Conservation (phyloP, 805 yeast genomes). For the Kodamaea lidongshanica region DNA sequence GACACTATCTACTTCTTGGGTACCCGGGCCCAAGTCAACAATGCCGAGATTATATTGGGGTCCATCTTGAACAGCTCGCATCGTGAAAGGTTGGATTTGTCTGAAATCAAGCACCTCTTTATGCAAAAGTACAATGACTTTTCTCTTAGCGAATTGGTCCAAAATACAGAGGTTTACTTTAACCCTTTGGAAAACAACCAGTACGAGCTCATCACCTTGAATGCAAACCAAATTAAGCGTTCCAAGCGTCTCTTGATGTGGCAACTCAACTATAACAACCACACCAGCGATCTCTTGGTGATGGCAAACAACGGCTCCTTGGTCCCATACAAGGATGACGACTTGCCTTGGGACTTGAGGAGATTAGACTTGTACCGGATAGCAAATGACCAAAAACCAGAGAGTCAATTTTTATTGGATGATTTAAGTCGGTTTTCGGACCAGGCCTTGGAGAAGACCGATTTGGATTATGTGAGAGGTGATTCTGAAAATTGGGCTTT, state of each 20-base stretch:
- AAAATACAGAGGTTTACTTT: slow-evolving; percentile 31
- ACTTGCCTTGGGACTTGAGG: slow-evolving; percentile 24
- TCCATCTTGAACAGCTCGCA: slow-evolving; percentile 23
- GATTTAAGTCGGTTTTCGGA: slow-evolving; percentile 14
- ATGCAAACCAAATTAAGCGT: slow-evolving; percentile 23
- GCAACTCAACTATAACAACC: slow-evolving; percentile 30
- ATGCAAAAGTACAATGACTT: slow-evolving; percentile 23
- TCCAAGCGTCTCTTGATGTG: slow-evolving; percentile 35
- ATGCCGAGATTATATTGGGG: slow-evolving; percentile 38
- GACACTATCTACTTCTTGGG: slow-evolving; percentile 34
- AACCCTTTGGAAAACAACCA: slow-evolving; percentile 19
- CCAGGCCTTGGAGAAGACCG: slow-evolving; percentile 9
- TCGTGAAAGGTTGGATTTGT: slow-evolving; percentile 28
- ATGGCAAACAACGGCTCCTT: slow-evolving; percentile 10
- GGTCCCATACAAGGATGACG: slow-evolving; percentile 27
- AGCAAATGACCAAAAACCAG: not conserved
- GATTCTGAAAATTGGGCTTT: too few species aligned
- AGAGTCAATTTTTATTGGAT: slow-evolving; percentile 5
- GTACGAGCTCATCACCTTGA: slow-evolving; percentile 28
- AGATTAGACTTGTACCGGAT: slow-evolving; percentile 7
- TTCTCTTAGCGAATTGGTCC: slow-evolving; percentile 21
- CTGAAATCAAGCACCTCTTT: slow-evolving; percentile 21
- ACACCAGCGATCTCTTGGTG: slow-evolving; percentile 14
- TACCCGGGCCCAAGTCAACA: slow-evolving; percentile 34
- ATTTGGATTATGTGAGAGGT: too few species aligned